These are phyloP conservation scores for Sclerotinia trifoliorum DNA, from an alignment of 2,329 filamentous ascomycete genomes.

Conservation along the genomic window DNA sequence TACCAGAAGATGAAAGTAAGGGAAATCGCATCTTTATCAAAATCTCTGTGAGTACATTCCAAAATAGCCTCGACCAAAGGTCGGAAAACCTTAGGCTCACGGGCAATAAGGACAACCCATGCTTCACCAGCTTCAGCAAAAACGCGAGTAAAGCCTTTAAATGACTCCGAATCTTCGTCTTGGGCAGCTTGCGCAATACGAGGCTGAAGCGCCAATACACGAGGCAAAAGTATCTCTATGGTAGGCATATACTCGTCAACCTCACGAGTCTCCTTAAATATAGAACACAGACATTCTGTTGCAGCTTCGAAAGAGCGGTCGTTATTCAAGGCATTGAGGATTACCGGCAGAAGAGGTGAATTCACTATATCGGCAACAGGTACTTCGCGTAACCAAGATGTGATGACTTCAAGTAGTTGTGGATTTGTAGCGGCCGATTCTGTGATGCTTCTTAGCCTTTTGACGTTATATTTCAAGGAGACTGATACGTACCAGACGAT, in stretches of 20 bases:
- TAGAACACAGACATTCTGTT: constrained; percentile 87
- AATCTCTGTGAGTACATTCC: constrained; percentile 86
- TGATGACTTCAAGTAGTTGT: constrained; percentile 89
- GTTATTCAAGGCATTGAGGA: constrained; percentile 73
- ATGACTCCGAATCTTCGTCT: constrained; percentile 79
- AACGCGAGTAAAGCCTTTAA: constrained; percentile 84
- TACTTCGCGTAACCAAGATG: constrained; percentile 94
- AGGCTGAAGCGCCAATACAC: constrained; percentile 71
- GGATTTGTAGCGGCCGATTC: constrained; percentile 80
- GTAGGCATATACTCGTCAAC: constrained; percentile 84
- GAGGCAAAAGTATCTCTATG: constrained; percentile 80
- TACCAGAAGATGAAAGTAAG: constrained; percentile 98
- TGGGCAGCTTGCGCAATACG: constrained; percentile 73
- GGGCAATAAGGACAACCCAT: constrained; percentile 89
- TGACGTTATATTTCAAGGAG: constrained; percentile 20
- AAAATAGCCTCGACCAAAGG: constrained; percentile 84
- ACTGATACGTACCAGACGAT: constrained; percentile 71
- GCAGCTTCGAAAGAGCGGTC: constrained; percentile 82
- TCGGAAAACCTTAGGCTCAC: constrained; percentile 77
- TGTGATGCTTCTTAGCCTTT: constrained; percentile 42
- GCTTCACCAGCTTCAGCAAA: constrained; percentile 92
- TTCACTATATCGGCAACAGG: constrained; percentile 78
- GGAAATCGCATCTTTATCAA: constrained; percentile 85
- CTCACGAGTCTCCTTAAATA: constrained; percentile 88
- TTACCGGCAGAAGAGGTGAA: constrained; percentile 78